These are phyloP conservation scores for Rhodamnia argentea DNA, from an alignment of 345 rosid genomes.

Conservation along the genomic window DNA sequence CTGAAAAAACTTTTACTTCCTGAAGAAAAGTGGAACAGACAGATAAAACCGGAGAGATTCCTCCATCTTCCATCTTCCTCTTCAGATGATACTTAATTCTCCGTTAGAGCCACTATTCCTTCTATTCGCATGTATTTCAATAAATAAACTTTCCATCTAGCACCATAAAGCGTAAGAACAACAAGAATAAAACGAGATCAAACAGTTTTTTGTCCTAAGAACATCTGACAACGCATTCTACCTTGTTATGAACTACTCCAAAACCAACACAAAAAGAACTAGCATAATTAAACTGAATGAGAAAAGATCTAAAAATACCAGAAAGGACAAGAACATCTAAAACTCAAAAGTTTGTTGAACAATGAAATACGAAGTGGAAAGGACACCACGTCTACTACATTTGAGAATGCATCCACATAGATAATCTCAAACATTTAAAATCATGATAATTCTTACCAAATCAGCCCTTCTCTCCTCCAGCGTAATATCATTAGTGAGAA, in stretches of 20 bases:
- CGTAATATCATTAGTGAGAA: constrained; percentile 55
- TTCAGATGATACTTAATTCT: neutral
- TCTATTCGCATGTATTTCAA: neutral
- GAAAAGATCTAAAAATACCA: neutral
- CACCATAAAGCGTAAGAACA: neutral
- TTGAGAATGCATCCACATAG: neutral
- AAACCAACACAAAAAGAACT: neutral
- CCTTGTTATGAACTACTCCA: neutral
- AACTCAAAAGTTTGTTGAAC: neutral
- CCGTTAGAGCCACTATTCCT: neutral
- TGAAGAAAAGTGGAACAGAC: neutral
- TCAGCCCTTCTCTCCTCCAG: constrained; percentile 96
- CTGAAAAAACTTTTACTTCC: neutral
- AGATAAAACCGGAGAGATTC: neutral
- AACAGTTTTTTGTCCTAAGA: neutral
- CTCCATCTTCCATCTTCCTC: neutral
- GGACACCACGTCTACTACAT: neutral
- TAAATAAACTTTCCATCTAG: neutral
- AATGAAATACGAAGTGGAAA: neutral
- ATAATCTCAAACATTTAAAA: neutral
- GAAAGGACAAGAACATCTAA: neutral
- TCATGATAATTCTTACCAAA: constrained; percentile 41
- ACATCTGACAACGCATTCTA: neutral
- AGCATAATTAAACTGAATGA: neutral
- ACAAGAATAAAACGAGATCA: neutral